Evolutionary conservation across 805 yeast species (phyloP), one percentile per base, ranked within the genome.

Genomic region (Maudiozyma barnettii): DNA sequence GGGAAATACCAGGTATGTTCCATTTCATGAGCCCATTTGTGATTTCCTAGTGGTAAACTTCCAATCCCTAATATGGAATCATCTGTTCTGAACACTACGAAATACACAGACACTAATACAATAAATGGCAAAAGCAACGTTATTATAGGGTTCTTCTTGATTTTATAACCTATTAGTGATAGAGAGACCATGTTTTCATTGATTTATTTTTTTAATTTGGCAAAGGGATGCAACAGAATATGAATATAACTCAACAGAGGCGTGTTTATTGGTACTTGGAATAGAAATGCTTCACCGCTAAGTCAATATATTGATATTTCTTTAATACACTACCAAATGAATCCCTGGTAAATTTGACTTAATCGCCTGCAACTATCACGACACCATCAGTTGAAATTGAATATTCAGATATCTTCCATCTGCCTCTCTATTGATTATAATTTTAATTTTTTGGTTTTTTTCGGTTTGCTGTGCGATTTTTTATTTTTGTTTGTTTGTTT

Each of bases 1-100:
- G 68, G 65, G 53, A 64, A 64, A 39, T 65, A 65, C 49, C 62
- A 64, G 7, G 66, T 60, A 43, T 56, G 58, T 49, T 64, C 68
- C 37, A 50, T 54, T 46, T 64, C 68, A 51, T 64, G 63, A 7
- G 67, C 68, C 69, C 69, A 65, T 50, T 53, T 63, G 42, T 64
- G 65, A 16, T 57, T 54, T 2, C 51, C 44, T 20, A 64, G 53
- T n/a, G 58, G 46, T 6, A 46, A 30, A 4, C 55, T 56, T 18
- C 58, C 57, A n/a, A 54, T 46, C 20, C 63, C 65, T 13, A 60
- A 49, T 6, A 58, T 44, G 3, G 60, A 54, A 10, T 54, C 51
- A 35, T 51, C 54, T 23, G 52, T 50, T 14, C 53, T 53, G 43
- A 60, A 52, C 23, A 59, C 49, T 14, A 59, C 38, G 38, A 60